These are phyloP conservation scores for Emergomyces orientalis DNA, from an alignment of 2,329 filamentous ascomycete genomes.

Conservation along the genomic window DNA sequence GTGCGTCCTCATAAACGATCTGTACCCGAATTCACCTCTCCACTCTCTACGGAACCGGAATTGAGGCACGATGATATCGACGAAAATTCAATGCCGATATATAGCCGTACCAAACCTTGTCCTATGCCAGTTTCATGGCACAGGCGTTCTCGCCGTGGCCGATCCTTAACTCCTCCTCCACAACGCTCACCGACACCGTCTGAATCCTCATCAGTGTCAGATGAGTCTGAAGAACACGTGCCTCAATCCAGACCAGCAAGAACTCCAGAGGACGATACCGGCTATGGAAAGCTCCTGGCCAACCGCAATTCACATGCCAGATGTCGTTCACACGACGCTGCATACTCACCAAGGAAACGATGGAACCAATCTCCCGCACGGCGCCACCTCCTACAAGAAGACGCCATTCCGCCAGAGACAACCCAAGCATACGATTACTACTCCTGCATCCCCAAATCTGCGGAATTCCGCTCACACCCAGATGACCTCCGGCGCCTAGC, in stretches of 20 bases:
- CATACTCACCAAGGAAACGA: conserved; percentile 24
- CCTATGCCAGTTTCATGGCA: not conserved
- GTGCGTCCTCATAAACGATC: conserved; percentile 2
- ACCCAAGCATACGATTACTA: conserved; percentile 1
- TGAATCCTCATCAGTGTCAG: not conserved
- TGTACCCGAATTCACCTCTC: conserved; percentile 16
- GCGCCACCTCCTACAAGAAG: not conserved
- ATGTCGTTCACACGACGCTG: conserved; percentile 30
- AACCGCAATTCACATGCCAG: conserved; percentile 20
- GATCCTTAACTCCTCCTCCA: conserved; percentile 3
- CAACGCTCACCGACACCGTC: not conserved
- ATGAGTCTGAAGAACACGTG: not conserved
- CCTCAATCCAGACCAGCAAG: not conserved
- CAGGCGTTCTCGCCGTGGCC: not conserved
- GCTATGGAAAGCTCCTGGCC: conserved; percentile 20
- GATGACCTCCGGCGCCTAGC: not conserved
- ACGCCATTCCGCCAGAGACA: conserved; percentile 1
- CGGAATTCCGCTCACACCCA: conserved; percentile 2
- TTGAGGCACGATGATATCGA: conserved; percentile 9
- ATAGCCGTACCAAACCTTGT: not conserved
- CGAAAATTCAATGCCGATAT: not conserved
- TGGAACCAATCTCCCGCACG: conserved; percentile 22
- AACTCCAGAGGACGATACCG: not conserved
- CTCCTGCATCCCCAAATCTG: not conserved
- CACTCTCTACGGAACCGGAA: conserved; percentile 17